These are phyloP conservation scores for Haematococcus lacustris DNA, from an alignment of 139 green algal species.

Conservation along the genomic window DNA sequence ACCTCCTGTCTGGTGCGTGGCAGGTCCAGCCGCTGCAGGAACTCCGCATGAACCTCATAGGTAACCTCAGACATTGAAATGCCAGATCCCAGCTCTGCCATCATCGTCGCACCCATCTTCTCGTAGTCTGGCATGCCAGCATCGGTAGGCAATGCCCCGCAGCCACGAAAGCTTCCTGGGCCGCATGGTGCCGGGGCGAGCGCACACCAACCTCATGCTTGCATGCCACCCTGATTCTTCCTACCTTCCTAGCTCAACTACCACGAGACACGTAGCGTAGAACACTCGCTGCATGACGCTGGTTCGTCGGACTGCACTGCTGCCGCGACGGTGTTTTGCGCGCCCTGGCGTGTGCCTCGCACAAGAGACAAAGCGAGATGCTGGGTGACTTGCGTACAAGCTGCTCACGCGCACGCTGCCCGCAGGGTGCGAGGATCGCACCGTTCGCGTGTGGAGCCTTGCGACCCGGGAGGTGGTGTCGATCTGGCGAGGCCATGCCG, in stretches of 20 bases:
- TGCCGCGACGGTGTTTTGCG: not conserved
- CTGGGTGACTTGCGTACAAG: not conserved
- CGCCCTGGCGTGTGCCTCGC: not conserved
- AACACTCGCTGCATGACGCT: not conserved
- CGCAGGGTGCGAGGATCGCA: conserved; percentile 62
- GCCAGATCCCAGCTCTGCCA: not conserved
- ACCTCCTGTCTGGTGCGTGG: conserved; percentile 52
- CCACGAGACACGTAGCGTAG: not conserved
- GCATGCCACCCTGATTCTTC: no score
- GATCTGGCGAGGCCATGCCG: conserved; percentile 54
- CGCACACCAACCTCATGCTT: no score
- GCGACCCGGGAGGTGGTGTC: conserved; percentile 49
- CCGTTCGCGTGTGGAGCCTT: conserved; percentile 61
- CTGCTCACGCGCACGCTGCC: not conserved
- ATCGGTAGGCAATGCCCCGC: not conserved
- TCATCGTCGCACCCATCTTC: not conserved
- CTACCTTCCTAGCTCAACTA: no score
- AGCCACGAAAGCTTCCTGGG: not conserved
- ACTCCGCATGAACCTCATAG: not conserved
- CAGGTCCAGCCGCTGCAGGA: not conserved
- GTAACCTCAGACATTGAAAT: not conserved
- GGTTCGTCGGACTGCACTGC: not conserved
- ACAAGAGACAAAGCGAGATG: not conserved
- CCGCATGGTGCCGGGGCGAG: not conserved
- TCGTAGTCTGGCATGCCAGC: not conserved